Evolutionary conservation across 2,329 filamentous ascomycete genomes (phyloP), one percentile per base, ranked within the genome.

Genomic region (Aschersonia sp.): DNA sequence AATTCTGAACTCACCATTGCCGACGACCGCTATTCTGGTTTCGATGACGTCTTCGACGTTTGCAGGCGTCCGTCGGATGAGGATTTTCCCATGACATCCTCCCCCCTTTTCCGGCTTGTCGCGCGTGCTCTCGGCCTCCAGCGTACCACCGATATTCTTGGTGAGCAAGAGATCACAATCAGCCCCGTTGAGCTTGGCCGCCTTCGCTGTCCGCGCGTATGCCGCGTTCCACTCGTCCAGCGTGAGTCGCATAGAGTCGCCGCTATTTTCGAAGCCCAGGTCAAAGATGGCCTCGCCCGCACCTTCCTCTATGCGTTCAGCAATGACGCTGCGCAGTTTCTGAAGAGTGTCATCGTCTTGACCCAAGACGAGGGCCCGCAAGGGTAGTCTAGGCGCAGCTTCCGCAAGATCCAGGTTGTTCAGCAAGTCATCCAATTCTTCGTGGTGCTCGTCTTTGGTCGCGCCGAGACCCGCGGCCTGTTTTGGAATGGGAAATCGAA

Each of bases 11-110:
- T 60, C 62, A 81, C 79, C 87, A 69, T 98, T 98, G 45, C 92
- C 92, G 6, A 98, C 92, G 0, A 98, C 92, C 1, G 90, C 92
- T 67, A 98, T 94, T 55, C 92, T 72, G 8, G 90, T 95, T 72
- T 98, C 92, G 51, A 96, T 95, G 30, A 94, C 85, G 49, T 94
- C 81, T 60, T 97, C 88, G 5, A 87, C 77, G 10, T 75, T 83
- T 22, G 74, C 69, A 3, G 89, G 87, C 29, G 77, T 69, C 58
- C 83, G 81, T 40, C 92, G 79, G 51, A 97, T 76, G 57, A 97
- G 76, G 45, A 96, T 63, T 63, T 95, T 97, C n/a, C 89, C 88
- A 53, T 79, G 85, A 54, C 81, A 83, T 47, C 81, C 82, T 54
- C 78, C 83, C 51, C 86, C 80, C 58, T 85, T 89, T 49, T 72